Evolutionary conservation across 202 grass and related monocot genomes (phyloP).

Genomic region (Saccharum hybrid): DNA sequence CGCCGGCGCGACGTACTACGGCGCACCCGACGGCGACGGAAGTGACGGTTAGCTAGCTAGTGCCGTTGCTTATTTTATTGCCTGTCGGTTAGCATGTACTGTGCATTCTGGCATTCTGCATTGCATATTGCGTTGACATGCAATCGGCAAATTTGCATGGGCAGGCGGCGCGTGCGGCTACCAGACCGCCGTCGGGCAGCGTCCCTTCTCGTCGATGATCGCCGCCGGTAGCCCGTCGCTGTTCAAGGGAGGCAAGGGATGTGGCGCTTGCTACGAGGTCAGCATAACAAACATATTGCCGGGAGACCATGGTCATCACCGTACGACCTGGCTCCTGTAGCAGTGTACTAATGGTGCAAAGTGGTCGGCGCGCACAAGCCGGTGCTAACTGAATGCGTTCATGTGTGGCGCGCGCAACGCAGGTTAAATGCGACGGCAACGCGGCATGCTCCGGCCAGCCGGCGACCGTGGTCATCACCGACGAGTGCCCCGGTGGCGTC

Average conservation of each 20-base stretch:
- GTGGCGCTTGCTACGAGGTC: slow-evolving; percentile 84
- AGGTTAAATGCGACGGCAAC: slow-evolving; percentile 71
- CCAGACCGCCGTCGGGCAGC: slow-evolving; percentile 56
- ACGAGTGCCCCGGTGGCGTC: slow-evolving; percentile 60
- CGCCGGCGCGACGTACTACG: no score
- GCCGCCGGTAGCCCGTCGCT: slow-evolving; percentile 68
- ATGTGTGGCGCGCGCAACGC: slow-evolving; percentile 33
- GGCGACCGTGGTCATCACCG: slow-evolving; percentile 77
- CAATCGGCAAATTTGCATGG: neutral
- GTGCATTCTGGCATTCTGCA: no score
- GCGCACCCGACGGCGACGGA: no score
- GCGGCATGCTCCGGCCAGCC: slow-evolving; percentile 65
- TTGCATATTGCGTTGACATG: neutral
- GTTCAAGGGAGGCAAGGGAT: slow-evolving; percentile 75
- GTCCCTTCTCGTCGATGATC: slow-evolving; percentile 82
- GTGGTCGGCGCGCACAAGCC: slow-evolving; percentile 21
- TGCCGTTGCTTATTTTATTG: no score
- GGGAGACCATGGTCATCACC: no score
- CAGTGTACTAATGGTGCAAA: slow-evolving; percentile 14
- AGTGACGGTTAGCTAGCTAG: no score
- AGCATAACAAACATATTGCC: neutral
- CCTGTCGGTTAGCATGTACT: no score
- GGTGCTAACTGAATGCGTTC: slow-evolving; percentile 34
- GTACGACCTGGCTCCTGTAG: no score
- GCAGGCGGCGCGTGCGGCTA: slow-evolving; percentile 87